phyloP scores from a whole-genome alignment of 2,329 filamentous ascomycete species.

The Camptophora hylomeconis region DNA sequence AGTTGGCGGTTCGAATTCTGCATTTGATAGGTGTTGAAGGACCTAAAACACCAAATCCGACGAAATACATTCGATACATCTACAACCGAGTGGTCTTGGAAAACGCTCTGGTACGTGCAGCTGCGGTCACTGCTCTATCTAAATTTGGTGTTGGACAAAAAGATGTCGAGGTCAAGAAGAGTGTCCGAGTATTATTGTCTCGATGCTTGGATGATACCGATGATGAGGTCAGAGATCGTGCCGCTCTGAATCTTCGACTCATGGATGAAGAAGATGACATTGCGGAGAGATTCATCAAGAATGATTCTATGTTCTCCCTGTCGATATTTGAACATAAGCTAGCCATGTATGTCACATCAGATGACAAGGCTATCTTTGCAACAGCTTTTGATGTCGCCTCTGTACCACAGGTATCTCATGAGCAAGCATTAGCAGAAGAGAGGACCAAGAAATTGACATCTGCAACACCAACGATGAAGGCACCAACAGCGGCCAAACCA shows the following conservation, averaged over 20 bases:
- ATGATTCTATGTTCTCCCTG: constrained; percentile 91
- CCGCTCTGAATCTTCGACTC: constrained; percentile 77
- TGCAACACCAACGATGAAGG: constrained; percentile 84
- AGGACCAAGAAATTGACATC: constrained; percentile 94
- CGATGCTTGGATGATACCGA: constrained; percentile 93
- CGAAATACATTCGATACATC: constrained; percentile 98
- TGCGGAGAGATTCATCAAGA: constrained; percentile 81
- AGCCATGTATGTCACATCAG: constrained; percentile 91
- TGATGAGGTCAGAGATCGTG: constrained; percentile 92
- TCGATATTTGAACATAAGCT: constrained; percentile 94
- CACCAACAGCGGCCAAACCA: constrained; percentile 66
- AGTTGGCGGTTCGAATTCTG: constrained; percentile 86
- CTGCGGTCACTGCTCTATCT: constrained; percentile 85
- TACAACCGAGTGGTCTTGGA: constrained; percentile 97
- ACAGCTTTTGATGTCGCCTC: constrained; percentile 79
- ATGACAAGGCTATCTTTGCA: constrained; percentile 73
- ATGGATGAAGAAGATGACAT: constrained; percentile 87
- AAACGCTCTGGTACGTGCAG: constrained; percentile 88
- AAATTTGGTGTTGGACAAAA: constrained; percentile 97
- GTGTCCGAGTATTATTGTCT: constrained; percentile 81
- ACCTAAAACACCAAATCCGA: constrained; percentile 86
- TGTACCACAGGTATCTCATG: constrained; percentile 84
- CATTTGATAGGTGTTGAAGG: constrained; percentile 91
- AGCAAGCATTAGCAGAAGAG: constrained; percentile 92
- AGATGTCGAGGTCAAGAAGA: constrained; percentile 91